These are phyloP conservation scores for Linanthus parryae DNA, from an alignment of 148 eudicot genomes.

Conservation along the genomic window DNA sequence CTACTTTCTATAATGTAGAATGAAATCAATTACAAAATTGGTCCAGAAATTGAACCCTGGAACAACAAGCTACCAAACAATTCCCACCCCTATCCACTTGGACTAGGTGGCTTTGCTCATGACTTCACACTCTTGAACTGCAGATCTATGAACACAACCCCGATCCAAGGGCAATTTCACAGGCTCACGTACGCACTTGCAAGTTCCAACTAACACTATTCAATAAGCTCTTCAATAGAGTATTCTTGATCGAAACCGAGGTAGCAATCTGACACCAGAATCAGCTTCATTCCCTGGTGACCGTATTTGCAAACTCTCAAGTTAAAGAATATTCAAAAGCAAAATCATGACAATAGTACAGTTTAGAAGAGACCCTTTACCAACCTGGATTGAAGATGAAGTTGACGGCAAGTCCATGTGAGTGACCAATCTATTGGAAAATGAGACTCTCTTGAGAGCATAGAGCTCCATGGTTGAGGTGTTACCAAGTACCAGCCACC, in stretches of 20 bases:
- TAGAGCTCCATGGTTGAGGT: constrained; percentile 59
- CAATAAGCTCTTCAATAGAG: constrained; percentile 43
- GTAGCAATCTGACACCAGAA: constrained; percentile 87
- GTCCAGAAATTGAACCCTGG: too few relatives aligned
- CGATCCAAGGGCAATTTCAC: background rate
- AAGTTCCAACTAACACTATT: constrained; percentile 11
- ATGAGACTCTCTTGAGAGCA: constrained; percentile 81
- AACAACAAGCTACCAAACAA: too few relatives aligned
- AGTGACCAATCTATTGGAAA: constrained; percentile 48
- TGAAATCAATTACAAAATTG: too few relatives aligned
- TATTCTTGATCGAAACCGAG: constrained; percentile 74
- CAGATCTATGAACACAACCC: background rate
- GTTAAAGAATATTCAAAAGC: background rate
- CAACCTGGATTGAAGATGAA: constrained; percentile 49
- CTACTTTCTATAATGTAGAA: too few relatives aligned
- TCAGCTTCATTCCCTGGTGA: constrained; percentile 74
- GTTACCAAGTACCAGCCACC: constrained; percentile 92
- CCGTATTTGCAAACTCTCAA: background rate
- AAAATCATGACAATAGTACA: background rate
- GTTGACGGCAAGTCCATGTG: constrained; percentile 67
- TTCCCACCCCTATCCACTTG: too few relatives aligned
- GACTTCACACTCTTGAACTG: constrained; percentile 8
- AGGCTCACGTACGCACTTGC: too few relatives aligned
- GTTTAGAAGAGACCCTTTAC: background rate
- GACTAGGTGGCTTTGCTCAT: too few relatives aligned